Evolutionary conservation across 305 asterid genomes (phyloP), one percentile per base, ranked within the genome.

Genomic region (Fraxinus albicans): DNA sequence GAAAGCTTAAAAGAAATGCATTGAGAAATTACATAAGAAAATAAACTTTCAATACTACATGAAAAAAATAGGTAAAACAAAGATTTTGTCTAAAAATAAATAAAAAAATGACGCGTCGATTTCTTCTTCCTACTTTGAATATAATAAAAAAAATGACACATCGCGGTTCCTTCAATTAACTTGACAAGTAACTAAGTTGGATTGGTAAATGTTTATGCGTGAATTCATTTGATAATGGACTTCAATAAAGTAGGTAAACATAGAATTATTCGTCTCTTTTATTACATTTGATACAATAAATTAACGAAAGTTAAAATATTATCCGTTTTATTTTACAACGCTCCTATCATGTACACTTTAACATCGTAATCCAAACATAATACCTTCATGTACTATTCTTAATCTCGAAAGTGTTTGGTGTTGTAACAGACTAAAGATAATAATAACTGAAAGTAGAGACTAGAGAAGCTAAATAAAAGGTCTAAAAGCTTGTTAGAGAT

Each of bases 381-480:
- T n/a, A 50, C 21, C 21, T 50, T 17, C 60, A 50, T 50, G 21
- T 53, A n/a, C 12, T 58, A 19, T 58, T 58, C 27, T 58, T 58
- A 58, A 58, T 58, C 27, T 19, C 67, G 10, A 58, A 0, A n/a
- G 27, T 6, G 67, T 58, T 58, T 58, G 67, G 67, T 6, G 9
- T 58, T 58, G 27, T 58, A 27, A 58, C 25, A 55, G 60, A 3
- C 19, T 47, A 47, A 47, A 50, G 19, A 15, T 50, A 50, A 58
- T n/a, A 58, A 58, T n/a, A 58, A 58, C 21, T 5, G 27, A 58
- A 58, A 76, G 10, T 21, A 6, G 36, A 75, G 35, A 44, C 15
- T 25, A 65, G 6, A 38, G 58, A 75, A 79, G 65, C 76, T 76
- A 81, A 84, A 36, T 33, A 42, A 19, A 83, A 42, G 35, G 38